Evolutionary conservation across 345 rosid genomes (phyloP).

Genomic region (Schrenkiella parvula): DNA sequence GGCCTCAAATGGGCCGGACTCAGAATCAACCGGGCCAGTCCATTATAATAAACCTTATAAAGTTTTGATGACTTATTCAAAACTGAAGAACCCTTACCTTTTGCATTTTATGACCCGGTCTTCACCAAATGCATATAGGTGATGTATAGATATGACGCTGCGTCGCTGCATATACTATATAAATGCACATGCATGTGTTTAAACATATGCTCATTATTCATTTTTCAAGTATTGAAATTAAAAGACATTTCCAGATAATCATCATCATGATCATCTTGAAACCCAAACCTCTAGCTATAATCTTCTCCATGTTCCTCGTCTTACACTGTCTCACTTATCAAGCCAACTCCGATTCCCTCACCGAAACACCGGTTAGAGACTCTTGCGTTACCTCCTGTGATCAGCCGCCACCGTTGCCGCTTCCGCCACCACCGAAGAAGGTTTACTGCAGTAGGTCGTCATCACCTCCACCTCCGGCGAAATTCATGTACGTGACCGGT

Average conservation of each 20-base stretch:
- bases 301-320: conserved; percentile 1
- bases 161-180: background rate
- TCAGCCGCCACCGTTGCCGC: conserved; percentile 38
- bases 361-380: conserved; percentile 32
- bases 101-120: conserved; percentile 19
- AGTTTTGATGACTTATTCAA: conserved; percentile 9
- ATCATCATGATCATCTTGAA: conserved; percentile 10
- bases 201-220: background rate
- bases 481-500: conserved; percentile 44
- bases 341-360: conserved; percentile 12
- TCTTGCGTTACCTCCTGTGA: conserved; percentile 30
- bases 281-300: background rate
- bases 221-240: background rate
- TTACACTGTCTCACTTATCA: conserved; percentile 13
- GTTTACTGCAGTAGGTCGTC: conserved; percentile 26
- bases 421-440: conserved; percentile 23
- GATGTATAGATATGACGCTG: conserved; percentile 17
- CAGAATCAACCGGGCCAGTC: background rate
- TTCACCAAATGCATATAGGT: conserved; percentile 19
- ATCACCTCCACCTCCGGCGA: conserved; percentile 46
- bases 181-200: conserved; percentile 2
- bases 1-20: background rate
- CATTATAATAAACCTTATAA: background rate
- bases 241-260: background rate
- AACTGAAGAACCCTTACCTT: conserved; percentile 9